A percentile compares a stretch with the other conserved stretches of the same genome.
Conservation (phyloP, 2,329 filamentous ascomycete species). For the Colletotrichum limetticola region DNA sequence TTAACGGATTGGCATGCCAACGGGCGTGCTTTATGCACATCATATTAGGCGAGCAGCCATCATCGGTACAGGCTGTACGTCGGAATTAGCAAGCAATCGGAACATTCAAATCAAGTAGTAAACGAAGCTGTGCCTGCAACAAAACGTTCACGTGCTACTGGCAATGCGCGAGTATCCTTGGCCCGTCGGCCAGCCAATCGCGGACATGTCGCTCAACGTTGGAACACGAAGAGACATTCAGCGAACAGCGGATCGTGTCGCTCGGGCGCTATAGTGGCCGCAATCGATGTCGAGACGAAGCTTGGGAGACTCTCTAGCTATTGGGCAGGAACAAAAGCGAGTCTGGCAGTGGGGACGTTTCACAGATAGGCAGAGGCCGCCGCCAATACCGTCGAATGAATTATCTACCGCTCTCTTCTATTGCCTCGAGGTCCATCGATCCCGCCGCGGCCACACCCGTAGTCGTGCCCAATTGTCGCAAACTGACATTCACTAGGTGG, state of each 20-base stretch:
- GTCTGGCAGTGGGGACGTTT: slow-evolving; percentile 6
- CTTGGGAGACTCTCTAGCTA: background rate
- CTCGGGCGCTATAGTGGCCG: background rate
- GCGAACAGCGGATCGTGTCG: background rate
- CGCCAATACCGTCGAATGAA: slow-evolving; percentile 22
- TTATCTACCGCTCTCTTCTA: background rate
- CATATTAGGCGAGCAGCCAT: background rate
- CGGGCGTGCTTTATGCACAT: slow-evolving; percentile 8
- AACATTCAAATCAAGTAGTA: slow-evolving; percentile 8
- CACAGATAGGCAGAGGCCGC: background rate
- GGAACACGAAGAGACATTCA: background rate
- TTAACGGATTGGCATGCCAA: slow-evolving; percentile 4
- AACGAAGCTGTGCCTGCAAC: background rate
- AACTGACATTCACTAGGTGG: background rate
- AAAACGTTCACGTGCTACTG: slow-evolving; percentile 4
- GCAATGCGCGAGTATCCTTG: background rate
- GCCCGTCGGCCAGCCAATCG: slow-evolving; percentile 1
- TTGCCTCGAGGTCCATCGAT: slow-evolving; percentile 1
- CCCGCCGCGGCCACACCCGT: slow-evolving; percentile 18
- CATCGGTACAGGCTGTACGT: background rate
- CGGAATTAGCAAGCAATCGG: slow-evolving; percentile 11
- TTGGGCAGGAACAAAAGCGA: slow-evolving; percentile 6
- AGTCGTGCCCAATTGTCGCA: slow-evolving; percentile 15
- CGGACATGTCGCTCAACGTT: background rate
- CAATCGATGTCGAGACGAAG: background rate